These are phyloP conservation scores for Rosa lucieae DNA, from an alignment of 306 rosid species.

Conservation along the genomic window DNA sequence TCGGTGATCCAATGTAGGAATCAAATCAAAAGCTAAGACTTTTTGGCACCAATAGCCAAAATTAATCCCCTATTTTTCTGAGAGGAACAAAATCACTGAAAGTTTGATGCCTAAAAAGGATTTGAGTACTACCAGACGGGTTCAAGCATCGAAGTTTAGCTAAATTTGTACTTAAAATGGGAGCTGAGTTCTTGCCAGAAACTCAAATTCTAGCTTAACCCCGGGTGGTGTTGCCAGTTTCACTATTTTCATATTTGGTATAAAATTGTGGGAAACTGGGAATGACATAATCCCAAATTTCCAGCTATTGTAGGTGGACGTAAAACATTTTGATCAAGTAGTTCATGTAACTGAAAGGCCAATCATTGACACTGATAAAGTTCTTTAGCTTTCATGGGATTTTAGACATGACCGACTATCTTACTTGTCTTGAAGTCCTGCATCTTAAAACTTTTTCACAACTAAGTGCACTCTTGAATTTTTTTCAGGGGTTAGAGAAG, in stretches of 20 bases:
- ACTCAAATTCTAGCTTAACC: not conserved
- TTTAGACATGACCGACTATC: not conserved
- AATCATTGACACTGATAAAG: not conserved
- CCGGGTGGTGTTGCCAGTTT: not conserved
- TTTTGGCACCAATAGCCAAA: not conserved
- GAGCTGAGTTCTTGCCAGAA: not conserved
- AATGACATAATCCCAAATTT: not conserved
- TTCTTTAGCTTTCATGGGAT: slow-evolving; percentile 1
- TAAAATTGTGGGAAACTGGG: not conserved
- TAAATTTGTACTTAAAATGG: not conserved
- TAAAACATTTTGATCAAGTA: not conserved
- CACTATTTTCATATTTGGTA: not conserved
- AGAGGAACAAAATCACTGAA: not conserved
- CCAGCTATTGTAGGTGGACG: not conserved
- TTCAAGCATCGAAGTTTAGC: not conserved
- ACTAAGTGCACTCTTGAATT: not conserved
- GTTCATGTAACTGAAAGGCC: not conserved
- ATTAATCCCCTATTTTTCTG: not conserved
- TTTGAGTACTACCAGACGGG: not conserved
- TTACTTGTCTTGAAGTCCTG: not conserved
- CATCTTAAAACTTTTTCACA: not conserved
- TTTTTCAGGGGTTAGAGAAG: not conserved
- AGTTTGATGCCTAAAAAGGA: not conserved
- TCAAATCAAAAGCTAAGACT: not conserved
- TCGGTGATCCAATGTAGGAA: not conserved